Evolutionary conservation across 345 rosid genomes (phyloP).

Genomic region (Durio zibethinus): DNA sequence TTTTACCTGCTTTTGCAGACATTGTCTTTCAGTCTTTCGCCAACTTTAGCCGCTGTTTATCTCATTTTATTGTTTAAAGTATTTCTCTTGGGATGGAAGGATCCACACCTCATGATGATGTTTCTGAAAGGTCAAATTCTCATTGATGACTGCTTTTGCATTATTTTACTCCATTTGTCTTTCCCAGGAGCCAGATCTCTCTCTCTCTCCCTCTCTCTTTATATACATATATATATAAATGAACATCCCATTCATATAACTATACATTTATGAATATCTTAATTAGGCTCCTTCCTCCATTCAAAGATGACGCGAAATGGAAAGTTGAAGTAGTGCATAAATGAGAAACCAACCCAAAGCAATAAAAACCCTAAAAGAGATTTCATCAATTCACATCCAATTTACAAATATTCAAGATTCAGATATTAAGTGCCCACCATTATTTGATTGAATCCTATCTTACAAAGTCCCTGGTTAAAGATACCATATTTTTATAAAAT

Average conservation of each 20-base stretch:
- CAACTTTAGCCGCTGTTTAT: neutral
- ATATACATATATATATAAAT: no score
- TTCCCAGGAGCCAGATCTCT: neutral
- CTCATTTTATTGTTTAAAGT: neutral
- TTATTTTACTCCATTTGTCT: neutral
- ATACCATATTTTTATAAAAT: no score
- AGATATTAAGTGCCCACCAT: neutral
- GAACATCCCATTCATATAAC: neutral
- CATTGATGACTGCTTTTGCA: neutral
- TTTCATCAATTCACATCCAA: neutral
- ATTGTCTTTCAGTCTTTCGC: neutral
- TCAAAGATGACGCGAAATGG: neutral
- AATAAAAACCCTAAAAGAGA: neutral
- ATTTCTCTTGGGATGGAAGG: neutral
- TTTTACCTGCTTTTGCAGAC: conserved; percentile 20
- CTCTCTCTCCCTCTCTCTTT: no score
- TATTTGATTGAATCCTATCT: neutral
- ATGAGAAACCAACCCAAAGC: neutral
- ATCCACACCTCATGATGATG: conserved; percentile 25
- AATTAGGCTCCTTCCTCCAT: neutral
- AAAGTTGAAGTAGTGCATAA: neutral
- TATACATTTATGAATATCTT: neutral
- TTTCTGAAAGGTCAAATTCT: conserved; percentile 16
- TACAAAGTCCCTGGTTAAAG: no score
- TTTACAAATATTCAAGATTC: neutral